Conservation (phyloP, 2,329 filamentous ascomycete genomes). For the Sporothrix pseudoabietina region DNA sequence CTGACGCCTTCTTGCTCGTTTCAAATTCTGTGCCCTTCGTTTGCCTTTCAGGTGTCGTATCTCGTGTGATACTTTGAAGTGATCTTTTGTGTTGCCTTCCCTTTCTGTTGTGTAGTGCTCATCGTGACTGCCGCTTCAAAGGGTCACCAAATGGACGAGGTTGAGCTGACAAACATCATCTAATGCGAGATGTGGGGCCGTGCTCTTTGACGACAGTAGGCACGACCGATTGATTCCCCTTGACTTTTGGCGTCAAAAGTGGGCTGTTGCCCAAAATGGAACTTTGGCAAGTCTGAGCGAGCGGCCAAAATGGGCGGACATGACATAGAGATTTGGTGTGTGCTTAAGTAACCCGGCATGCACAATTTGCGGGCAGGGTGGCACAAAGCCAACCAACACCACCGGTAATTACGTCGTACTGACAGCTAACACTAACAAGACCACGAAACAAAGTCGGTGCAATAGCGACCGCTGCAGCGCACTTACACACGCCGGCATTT, state of each 20-base stretch:
- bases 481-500: not conserved
- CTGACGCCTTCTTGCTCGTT: slow-evolving; percentile 11
- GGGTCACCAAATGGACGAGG: not conserved
- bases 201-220: not conserved
- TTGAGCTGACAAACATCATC: slow-evolving; percentile 10
- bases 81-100: not conserved
- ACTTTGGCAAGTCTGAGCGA: slow-evolving; percentile 25
- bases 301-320: not conserved
- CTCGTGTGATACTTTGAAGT: not conserved
- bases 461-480: not conserved
- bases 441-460: not conserved
- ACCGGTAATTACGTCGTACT: not conserved
- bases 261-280: slow-evolving; percentile 3
- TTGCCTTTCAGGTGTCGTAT: not conserved
- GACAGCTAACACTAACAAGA: not conserved
- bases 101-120: not conserved
- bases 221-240: not conserved
- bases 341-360: not conserved
- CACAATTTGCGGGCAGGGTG: not conserved
- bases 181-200: not conserved
- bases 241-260: not conserved
- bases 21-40: not conserved
- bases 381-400: not conserved
- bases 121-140: slow-evolving; percentile 4
- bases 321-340: not conserved